phyloP scores from a whole-genome alignment of 2,329 filamentous ascomycete genomes.

The Epichloe sp. region DNA sequence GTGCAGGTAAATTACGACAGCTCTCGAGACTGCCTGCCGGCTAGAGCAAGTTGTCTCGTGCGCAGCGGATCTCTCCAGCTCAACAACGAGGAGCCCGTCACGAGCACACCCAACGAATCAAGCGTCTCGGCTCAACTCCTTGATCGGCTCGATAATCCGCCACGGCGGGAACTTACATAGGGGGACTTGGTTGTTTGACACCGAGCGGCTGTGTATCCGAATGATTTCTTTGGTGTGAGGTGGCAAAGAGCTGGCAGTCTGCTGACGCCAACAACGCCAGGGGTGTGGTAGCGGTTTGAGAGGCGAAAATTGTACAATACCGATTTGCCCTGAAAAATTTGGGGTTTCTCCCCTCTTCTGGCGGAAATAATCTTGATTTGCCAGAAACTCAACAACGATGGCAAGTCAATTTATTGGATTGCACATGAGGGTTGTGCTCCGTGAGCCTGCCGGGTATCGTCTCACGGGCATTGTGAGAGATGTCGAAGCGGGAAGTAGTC shows the following conservation, averaged over 20 bases:
- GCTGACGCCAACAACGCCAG: not conserved
- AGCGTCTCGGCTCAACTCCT: not conserved
- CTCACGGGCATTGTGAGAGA: conserved; percentile 59
- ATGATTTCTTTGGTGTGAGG: not conserved
- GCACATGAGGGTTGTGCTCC: conserved; percentile 61
- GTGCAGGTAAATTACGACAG: not conserved
- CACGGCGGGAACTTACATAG: not conserved
- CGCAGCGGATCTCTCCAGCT: not conserved
- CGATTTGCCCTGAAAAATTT: not conserved
- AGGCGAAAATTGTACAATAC: not conserved
- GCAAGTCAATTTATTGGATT: conserved; percentile 61
- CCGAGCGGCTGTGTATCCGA: not conserved
- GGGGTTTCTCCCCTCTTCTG: not conserved
- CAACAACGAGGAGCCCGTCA: not conserved
- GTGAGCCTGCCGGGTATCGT: conserved; percentile 47
- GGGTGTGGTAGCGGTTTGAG: not conserved
- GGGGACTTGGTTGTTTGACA: not conserved
- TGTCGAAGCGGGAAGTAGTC: conserved; percentile 51
- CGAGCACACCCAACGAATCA: not conserved
- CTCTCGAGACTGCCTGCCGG: not conserved
- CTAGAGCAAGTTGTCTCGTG: not conserved
- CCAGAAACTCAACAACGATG: conserved; percentile 12
- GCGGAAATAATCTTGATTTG: not conserved
- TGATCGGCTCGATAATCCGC: not conserved
- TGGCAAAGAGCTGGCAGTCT: not conserved